Base-by-base conservation (phyloP, 108 stramenopile genomes). In the Bacterosira constricta region DNA sequence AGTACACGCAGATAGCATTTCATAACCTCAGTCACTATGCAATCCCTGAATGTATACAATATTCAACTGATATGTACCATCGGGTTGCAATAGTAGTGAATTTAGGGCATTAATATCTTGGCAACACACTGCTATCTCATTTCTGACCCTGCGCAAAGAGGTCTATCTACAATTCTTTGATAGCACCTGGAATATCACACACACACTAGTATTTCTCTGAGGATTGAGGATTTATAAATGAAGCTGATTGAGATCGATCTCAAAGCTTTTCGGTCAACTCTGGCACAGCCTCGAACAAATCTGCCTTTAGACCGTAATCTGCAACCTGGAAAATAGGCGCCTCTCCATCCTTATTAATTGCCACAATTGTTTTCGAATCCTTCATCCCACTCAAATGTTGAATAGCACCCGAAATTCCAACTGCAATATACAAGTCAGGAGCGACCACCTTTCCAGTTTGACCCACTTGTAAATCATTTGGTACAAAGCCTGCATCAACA, bases 381-480 rank as follows among this genome's bases (percentile, higher is more conserved):
- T 99, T 99, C 99, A 99, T 99, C 63, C 99, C 99, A 42, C 84
- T 83, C 51, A 99, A 86, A 81, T 99, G 99, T 77, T 99, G 99
- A 83, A 99, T 99, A n/a, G 99, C 99, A 18, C 99, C 99, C n/a
- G 88, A 90, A 79, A 99, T 99, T 44, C 99, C 99, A 29, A 95
- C 93, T 26, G 94, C 95, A 56, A 99, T 87, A 78, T 97, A 98
- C 54, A 96, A 79, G 66, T 97, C 91, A 7, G 97, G 97, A 9
- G 99, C 97, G 4, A 99, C 97, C 50, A 98, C 95, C 83, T 99
- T 99, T 46, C 98, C 98, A 20, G 97, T 98, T 76, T 99, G 99
- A 59, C 99, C 99, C 26, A 99, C 97, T 88, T 99, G 99, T 71
- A 90, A 83, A 74, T 99, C 99, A 81, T 99, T 99, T 29, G 98